Percentiles rank a stretch among this genome's conserved stretches.
Conservation (phyloP, 2,329 filamentous ascomycete species). For the Penicillium sclerotiorum region DNA sequence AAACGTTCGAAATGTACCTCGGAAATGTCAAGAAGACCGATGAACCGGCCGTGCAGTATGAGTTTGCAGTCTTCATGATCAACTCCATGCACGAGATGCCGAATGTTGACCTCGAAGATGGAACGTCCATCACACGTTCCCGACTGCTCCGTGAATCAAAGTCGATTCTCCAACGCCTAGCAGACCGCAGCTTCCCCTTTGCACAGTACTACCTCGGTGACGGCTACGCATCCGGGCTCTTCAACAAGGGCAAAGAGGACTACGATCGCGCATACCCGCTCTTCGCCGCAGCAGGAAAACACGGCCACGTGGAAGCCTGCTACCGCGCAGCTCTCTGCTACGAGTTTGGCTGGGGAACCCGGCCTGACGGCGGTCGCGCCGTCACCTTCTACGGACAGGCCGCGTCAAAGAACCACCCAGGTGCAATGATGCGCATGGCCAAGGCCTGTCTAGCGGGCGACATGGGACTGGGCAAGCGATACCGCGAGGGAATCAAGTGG, state of each 20-base stretch:
- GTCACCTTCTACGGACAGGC: constrained; percentile 90
- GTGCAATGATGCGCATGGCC: constrained; percentile 88
- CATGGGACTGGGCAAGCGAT: constrained; percentile 78
- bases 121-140: constrained; percentile 52
- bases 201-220: constrained; percentile 97
- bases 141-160: constrained; percentile 84
- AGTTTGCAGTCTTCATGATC: constrained; percentile 93
- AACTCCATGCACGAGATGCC: constrained; percentile 82
- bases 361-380: constrained; percentile 86
- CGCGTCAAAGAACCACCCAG: constrained; percentile 91
- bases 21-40: constrained; percentile 97
- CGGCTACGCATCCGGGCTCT: constrained; percentile 89
- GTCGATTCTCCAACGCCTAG: constrained; percentile 80
- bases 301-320: constrained; percentile 93
- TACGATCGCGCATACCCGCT: constrained; percentile 89
- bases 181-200: constrained; percentile 89
- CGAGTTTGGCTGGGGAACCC: constrained; percentile 96
- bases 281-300: constrained; percentile 91
- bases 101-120: constrained; percentile 47
- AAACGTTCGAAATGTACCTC: constrained; percentile 97
- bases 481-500: constrained; percentile 94
- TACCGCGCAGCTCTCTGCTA: constrained; percentile 94
- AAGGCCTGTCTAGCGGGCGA: constrained; percentile 89
- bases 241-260: constrained; percentile 92
- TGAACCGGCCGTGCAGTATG: constrained; percentile 87